Evolutionary conservation across 768 basidiomycete genomes (phyloP), one percentile per base, ranked within the genome.

Genomic region (Lactarius tabidus): DNA sequence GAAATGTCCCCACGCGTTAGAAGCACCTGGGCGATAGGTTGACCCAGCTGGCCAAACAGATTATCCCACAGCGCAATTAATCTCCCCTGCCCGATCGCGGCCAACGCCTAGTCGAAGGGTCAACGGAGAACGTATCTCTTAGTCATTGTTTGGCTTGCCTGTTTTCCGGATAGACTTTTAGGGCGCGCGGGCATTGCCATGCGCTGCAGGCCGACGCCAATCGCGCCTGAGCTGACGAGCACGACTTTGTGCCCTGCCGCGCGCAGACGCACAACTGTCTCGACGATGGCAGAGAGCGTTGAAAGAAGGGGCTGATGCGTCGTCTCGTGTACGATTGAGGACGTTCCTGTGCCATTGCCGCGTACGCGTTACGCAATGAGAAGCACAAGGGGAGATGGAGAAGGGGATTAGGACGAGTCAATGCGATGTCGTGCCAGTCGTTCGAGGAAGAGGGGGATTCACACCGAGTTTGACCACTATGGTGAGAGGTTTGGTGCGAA

Each of bases 61-160:
- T 97, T 95, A 74, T 99, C 97, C 92, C 93, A 99, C 14, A 99
- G 79, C 0, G 94, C 95, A 63, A 98, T 98, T 29, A 99, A 82
- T 62, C 97, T 81, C 10, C 97, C 95, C 78, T 99, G 97, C 0
- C 97, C 97, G 57, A 98, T 94, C 0, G 97, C 96, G 36, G 96
- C 96, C 57, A 98, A 78, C 14, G 97, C 97, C 93, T 97, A 70
- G 55, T 41, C 26, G 64, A 70, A 70, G 70, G 69, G 48, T 71
- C 67, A 75, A 72, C 57, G 58, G 52, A 43, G 14, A 26, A 51
- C 10, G 12, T 12, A 23, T 43, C 7, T 43, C 33, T 33, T 8
- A 33, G 33, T 33, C 9, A 9, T 3, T 3, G 6, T 18, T 41
- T 20, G 18, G 76, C 85, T 68, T 70, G 90, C 94, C 84, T 98